These are phyloP conservation scores for Carex parvula DNA, from an alignment of 176 grass and related monocot genomes.

Conservation along the genomic window DNA sequence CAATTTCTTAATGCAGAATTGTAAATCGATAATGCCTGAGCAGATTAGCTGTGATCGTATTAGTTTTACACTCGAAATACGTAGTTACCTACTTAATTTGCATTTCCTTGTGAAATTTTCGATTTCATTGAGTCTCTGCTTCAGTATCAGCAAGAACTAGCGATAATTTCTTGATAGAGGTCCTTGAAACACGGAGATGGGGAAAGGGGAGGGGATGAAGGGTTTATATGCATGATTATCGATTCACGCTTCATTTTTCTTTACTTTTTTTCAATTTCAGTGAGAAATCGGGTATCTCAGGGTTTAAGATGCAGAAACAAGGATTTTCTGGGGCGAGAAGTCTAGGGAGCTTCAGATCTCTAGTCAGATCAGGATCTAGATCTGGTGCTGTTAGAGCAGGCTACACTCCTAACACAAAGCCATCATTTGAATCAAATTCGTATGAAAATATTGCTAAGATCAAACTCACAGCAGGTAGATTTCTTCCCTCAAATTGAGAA, in stretches of 20 bases:
- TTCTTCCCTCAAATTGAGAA: not conserved
- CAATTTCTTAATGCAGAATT: not conserved
- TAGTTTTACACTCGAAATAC: not conserved
- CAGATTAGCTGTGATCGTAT: not conserved
- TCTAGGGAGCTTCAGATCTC: slow-evolving; percentile 65
- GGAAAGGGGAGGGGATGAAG: not conserved
- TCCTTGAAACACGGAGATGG: no score
- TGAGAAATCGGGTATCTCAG: not conserved
- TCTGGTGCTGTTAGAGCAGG: slow-evolving; percentile 34
- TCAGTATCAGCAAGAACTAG: not conserved
- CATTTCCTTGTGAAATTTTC: not conserved
- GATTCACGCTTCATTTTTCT: not conserved
- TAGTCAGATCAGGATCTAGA: slow-evolving; percentile 44
- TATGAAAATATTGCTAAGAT: slow-evolving; percentile 90
- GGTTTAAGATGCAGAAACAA: slow-evolving; percentile 60
- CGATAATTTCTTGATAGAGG: not conserved
- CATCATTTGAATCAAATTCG: slow-evolving; percentile 54
- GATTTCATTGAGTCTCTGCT: not conserved
- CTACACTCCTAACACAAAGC: slow-evolving; percentile 36
- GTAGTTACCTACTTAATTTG: not conserved
- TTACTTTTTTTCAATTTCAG: not conserved
- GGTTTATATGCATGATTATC: not conserved
- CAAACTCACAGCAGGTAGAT: slow-evolving; percentile 83
- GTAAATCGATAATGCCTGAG: not conserved
- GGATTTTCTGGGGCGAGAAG: slow-evolving; percentile 42